Evolutionary conservation across 768 basidiomycete species (phyloP).

Genomic region (Gautieria morchelliformis): DNA sequence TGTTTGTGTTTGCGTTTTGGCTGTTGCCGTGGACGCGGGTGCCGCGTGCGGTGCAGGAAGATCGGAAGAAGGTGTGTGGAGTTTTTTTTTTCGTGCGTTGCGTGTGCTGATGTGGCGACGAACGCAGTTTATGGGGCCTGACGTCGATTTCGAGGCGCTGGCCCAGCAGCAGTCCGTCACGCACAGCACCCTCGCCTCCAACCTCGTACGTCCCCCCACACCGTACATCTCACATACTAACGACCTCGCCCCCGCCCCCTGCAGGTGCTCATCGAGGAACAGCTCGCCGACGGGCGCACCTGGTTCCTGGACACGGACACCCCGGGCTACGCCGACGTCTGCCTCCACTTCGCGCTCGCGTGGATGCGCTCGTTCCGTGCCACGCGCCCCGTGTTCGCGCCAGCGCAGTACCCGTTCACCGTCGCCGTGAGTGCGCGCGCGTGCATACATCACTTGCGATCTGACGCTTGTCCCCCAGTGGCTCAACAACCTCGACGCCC

Average conservation of each 20-base stretch:
- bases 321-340: conserved; percentile 44
- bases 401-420: conserved; percentile 28
- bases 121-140: neutral
- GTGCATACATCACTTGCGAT: no score
- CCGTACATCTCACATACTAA: no score
- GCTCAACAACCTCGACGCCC: conserved; percentile 31
- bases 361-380: conserved; percentile 34
- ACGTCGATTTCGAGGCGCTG: conserved; percentile 23
- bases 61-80: conserved; percentile 34
- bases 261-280: conserved; percentile 30
- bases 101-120: no score
- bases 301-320: conserved; percentile 49
- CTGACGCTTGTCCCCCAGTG: conserved; percentile 26
- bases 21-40: conserved; percentile 41
- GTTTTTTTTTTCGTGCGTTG: neutral
- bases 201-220: conserved; percentile 37
- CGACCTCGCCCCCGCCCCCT: no score
- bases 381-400: conserved; percentile 30
- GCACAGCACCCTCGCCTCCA: conserved; percentile 33
- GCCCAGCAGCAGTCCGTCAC: conserved; percentile 21
- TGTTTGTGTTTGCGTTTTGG: conserved; percentile 31
- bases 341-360: conserved; percentile 36
- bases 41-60: conserved; percentile 36
- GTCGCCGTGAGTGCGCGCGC: conserved; percentile 22
- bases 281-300: conserved; percentile 42